These are phyloP conservation scores for Martensiomyces pterosporus DNA, from an alignment of 192 early-diverging fungal genomes.

Conservation along the genomic window DNA sequence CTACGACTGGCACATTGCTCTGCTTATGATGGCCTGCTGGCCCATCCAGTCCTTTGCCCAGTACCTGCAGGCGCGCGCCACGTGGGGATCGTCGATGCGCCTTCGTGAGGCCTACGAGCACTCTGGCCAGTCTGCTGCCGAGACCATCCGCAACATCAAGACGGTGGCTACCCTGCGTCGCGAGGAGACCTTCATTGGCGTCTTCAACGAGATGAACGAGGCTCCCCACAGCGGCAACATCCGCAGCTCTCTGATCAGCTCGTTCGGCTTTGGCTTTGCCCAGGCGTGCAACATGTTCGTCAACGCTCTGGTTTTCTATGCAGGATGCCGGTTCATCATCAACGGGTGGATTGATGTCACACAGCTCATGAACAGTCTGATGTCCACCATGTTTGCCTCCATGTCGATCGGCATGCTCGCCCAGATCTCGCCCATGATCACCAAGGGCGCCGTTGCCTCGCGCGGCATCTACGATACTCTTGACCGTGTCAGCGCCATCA, in stretches of 20 bases:
- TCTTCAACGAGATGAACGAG: conserved; percentile 54
- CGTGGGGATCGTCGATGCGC: conserved; percentile 21
- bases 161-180: conserved; percentile 71
- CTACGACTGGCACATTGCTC: conserved; percentile 51
- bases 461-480: conserved; percentile 69
- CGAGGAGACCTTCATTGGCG: conserved; percentile 57
- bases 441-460: conserved; percentile 79
- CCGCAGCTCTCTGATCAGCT: conserved; percentile 55
- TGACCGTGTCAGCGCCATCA: conserved; percentile 65
- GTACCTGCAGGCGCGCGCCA: conserved; percentile 3
- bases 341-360: conserved; percentile 32
- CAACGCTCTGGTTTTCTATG: conserved; percentile 63
- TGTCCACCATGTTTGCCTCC: conserved; percentile 64
- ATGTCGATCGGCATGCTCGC: conserved; percentile 54
- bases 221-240: conserved; percentile 60
- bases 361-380: conserved; percentile 56
- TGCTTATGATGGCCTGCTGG: conserved; percentile 56
- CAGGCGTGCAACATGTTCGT: conserved; percentile 60
- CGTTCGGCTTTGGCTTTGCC: conserved; percentile 63
- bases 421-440: conserved; percentile 63
- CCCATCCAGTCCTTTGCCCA: conserved; percentile 49
- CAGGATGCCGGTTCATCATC: conserved; percentile 52
- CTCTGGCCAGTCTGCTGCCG: conserved; percentile 68
- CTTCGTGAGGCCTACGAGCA: conserved; percentile 60
- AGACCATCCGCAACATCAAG: conserved; percentile 72